These are phyloP conservation scores for Lignosus rhinocerotis DNA, from an alignment of 1,284 basidiomycete species.

Conservation along the genomic window DNA sequence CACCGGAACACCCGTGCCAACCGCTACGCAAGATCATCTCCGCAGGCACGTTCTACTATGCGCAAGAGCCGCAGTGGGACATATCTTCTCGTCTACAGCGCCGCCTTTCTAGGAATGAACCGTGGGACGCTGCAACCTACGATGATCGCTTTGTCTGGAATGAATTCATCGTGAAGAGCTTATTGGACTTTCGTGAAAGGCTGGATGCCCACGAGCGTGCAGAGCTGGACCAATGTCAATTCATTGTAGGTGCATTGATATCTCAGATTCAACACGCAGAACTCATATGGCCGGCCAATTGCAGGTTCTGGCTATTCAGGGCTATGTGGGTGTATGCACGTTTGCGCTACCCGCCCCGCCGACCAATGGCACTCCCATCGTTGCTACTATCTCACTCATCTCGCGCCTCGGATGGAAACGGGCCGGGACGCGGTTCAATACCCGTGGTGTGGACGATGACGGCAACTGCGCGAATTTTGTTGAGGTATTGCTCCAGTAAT, in stretches of 20 bases:
- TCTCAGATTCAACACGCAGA: not conserved
- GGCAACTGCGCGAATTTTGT: conserved; percentile 98
- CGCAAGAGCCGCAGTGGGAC: conserved; percentile 83
- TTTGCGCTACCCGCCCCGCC: conserved; percentile 74
- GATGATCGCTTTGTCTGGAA: conserved; percentile 91
- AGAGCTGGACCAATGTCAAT: conserved; percentile 77
- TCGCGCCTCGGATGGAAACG: conserved; percentile 92
- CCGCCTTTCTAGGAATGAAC: conserved; percentile 56
- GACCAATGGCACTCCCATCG: conserved; percentile 62
- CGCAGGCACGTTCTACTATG: conserved; percentile 93
- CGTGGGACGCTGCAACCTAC: conserved; percentile 60
- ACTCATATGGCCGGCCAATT: not conserved
- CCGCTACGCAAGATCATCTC: conserved; percentile 91
- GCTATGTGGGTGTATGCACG: conserved; percentile 78
- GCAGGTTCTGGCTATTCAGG: conserved; percentile 90
- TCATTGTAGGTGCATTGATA: conserved; percentile 65
- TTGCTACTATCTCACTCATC: conserved; percentile 77
- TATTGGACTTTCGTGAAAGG: conserved; percentile 80
- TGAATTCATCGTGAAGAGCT: conserved; percentile 76
- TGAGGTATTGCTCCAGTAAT: conserved; percentile 54
- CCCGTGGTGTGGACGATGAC: conserved; percentile 96
- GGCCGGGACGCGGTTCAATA: conserved; percentile 97
- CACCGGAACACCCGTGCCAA: conserved; percentile 88
- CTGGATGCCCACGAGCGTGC: conserved; percentile 68
- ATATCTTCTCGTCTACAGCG: conserved; percentile 79